Conservation (phyloP, 495 filamentous ascomycete species). For the Hyaloscypha hepaticicola region DNA sequence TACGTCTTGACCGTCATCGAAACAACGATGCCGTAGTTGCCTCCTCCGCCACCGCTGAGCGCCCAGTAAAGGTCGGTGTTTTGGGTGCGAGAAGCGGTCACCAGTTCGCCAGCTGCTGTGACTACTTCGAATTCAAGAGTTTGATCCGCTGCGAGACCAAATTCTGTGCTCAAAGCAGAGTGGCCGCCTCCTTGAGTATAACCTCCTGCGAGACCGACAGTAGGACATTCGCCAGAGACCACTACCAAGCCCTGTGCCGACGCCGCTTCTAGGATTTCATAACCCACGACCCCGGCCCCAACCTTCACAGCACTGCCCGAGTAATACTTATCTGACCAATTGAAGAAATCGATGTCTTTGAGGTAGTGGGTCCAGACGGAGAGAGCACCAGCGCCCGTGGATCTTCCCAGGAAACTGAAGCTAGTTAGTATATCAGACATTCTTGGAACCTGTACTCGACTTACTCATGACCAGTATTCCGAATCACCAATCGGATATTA, state of each 20-base stretch:
- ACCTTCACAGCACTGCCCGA: slow-evolving; percentile 41
- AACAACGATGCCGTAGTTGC: slow-evolving; percentile 50
- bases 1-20: slow-evolving; percentile 45
- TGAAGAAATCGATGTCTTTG: slow-evolving; percentile 43
- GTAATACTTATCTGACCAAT: slow-evolving; percentile 42
- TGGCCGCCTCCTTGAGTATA: slow-evolving; percentile 63
- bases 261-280: slow-evolving; percentile 49
- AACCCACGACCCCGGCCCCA: slow-evolving; percentile 58
- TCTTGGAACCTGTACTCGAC: slow-evolving; percentile 18
- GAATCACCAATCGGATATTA: slow-evolving; percentile 42
- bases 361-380: slow-evolving; percentile 54
- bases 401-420: slow-evolving; percentile 46
- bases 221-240: slow-evolving; percentile 51
- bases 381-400: slow-evolving; percentile 50
- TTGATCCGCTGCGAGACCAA: slow-evolving; percentile 61
- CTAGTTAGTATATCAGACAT: slow-evolving; percentile 42
- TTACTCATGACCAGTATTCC: slow-evolving; percentile 6
- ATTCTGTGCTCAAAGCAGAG: slow-evolving; percentile 47
- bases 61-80: slow-evolving; percentile 61
- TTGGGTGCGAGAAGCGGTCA: slow-evolving; percentile 44
- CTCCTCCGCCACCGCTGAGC: slow-evolving; percentile 55
- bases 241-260: slow-evolving; percentile 47
- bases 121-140: slow-evolving; percentile 59
- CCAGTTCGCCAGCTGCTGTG: slow-evolving; percentile 41
- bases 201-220: slow-evolving; percentile 49